A percentile compares a stretch with the other conserved stretches of the same genome.
phyloP scores from a whole-genome alignment of 306 rosid genomes.

The Lupinus albus region DNA sequence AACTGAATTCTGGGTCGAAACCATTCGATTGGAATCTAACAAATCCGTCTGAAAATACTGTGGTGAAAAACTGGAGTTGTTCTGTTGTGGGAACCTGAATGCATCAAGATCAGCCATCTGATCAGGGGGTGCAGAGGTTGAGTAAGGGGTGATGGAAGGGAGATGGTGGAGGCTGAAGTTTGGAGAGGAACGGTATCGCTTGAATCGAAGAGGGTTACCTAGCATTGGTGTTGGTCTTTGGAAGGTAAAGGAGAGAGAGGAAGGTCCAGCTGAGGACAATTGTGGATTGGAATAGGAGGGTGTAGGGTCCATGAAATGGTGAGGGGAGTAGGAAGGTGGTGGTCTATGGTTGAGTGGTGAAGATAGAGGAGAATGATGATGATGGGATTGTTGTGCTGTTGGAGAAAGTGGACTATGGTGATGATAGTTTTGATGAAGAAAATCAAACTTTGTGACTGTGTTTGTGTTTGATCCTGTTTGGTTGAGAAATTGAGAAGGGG shows the following conservation, averaged over 20 bases:
- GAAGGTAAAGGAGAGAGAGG: constrained; percentile 58
- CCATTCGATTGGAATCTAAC: constrained; percentile 41
- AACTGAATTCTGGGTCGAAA: constrained; percentile 27
- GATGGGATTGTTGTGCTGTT: constrained; percentile 32
- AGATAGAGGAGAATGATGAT: constrained; percentile 57
- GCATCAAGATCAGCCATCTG: constrained; percentile 42
- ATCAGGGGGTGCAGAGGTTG: background rate
- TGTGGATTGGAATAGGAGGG: constrained; percentile 21
- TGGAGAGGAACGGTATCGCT: constrained; percentile 40
- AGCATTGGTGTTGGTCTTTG: constrained; percentile 65
- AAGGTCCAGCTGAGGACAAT: constrained; percentile 35
- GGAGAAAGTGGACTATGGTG: constrained; percentile 39
- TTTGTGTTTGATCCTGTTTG: constrained; percentile 43
- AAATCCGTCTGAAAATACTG: constrained; percentile 48
- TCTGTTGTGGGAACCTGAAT: constrained; percentile 54
- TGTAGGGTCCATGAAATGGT: constrained; percentile 37
- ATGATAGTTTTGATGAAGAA: constrained; percentile 37
- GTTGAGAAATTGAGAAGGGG: constrained; percentile 30
- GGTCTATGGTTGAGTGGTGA: constrained; percentile 52
- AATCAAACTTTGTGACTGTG: constrained; percentile 40
- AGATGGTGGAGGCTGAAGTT: constrained; percentile 38
- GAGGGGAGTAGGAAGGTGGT: constrained; percentile 32
- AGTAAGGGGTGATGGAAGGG: constrained; percentile 25
- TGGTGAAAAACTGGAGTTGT: constrained; percentile 39
- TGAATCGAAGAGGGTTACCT: constrained; percentile 50